Evolutionary conservation across 805 yeast species (phyloP).

Genomic region (Wilhelminamyces savonicus): DNA sequence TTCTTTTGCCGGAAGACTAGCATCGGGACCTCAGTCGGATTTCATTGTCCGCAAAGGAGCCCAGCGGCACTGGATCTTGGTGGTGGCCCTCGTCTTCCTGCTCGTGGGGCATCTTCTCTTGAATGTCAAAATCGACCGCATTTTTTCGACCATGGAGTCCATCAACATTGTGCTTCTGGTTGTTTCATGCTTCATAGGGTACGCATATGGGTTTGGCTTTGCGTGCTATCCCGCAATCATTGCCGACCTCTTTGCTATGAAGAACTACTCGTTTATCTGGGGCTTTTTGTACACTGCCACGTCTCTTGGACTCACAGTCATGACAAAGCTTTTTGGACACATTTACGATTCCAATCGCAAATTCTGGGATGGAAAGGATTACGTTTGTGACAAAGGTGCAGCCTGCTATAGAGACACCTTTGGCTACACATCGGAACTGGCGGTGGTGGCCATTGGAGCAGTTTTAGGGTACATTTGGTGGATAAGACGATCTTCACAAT

Average conservation of each 20-base stretch:
- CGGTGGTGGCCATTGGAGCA: slow-evolving; percentile 12
- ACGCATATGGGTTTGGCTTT: slow-evolving; percentile 29
- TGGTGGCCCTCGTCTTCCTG: slow-evolving; percentile 23
- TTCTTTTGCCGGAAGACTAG: slow-evolving; percentile 25
- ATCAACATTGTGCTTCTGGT: slow-evolving; percentile 15
- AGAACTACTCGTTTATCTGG: slow-evolving; percentile 27
- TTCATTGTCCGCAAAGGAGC: slow-evolving; percentile 14
- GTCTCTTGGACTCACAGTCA: slow-evolving; percentile 22
- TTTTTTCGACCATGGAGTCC: slow-evolving; percentile 6
- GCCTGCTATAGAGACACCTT: slow-evolving; percentile 23
- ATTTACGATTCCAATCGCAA: slow-evolving; percentile 21
- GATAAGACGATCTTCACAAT: no score
- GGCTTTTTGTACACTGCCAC: slow-evolving; percentile 28
- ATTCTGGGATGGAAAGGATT: slow-evolving; percentile 9
- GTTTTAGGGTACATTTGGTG: slow-evolving; percentile 8
- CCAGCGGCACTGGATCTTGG: slow-evolving; percentile 28
- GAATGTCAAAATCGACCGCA: slow-evolving; percentile 6
- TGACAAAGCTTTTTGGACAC: slow-evolving; percentile 26
- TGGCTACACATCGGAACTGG: slow-evolving; percentile 16
- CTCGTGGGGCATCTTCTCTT: slow-evolving; percentile 20
- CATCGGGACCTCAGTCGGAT: slow-evolving; percentile 28
- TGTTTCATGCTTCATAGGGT: slow-evolving; percentile 23
- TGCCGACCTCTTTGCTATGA: slow-evolving; percentile 27
- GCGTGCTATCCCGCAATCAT: slow-evolving; percentile 29
- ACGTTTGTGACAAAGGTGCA: slow-evolving; percentile 22